Base-by-base conservation (phyloP, 495 filamentous ascomycete genomes). In the Cenococcum geophilum region DNA sequence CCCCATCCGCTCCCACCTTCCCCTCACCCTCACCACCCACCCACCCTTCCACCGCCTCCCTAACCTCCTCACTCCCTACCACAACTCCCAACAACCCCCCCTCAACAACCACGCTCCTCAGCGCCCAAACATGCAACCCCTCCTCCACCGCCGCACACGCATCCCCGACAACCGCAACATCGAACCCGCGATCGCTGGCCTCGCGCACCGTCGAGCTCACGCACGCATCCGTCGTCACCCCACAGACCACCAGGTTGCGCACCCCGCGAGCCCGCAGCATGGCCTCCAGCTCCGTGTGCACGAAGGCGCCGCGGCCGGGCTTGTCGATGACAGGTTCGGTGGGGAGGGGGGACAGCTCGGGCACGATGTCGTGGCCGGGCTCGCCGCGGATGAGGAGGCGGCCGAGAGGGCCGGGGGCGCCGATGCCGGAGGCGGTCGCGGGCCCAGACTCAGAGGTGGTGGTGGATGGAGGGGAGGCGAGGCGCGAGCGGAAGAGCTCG, bases 181-280 rank as follows among this genome's bases (percentile, higher is more conserved):
- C 86, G 65, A 84, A 89, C 0, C 86, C 87, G 12, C 86, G 82
- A 70, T 89, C 87, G 68, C 86, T 86, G 54, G 84, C 85, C 64
- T 89, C 87, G 50, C 86, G 77, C 59, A 89, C 76, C 0, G 86
- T 89, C 0, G 81, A 85, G 20, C 80, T 82, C 5, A 89, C 85
- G 61, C 85, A 89, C 23, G 85, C 83, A 68, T 89, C 86, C 1
- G 86, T 87, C 1, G 84, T 88, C 8, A 88, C 86, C 1, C 86
- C 86, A 14, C 76, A 77, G 4, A 89, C 65, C 8, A 91, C 70
- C 16, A 91, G 75, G 68, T 89, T 86, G 27, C 81, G 86, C 50
- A 91, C 73, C 0, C 83, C 86, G 49, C 77, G 80, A 56, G 81
- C 78, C n/a, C 78, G 78, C 27, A 89, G 72, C 36, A 82, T 67